Conservation (phyloP, 106 monocot species). For the Phalaenopsis equestris region DNA sequence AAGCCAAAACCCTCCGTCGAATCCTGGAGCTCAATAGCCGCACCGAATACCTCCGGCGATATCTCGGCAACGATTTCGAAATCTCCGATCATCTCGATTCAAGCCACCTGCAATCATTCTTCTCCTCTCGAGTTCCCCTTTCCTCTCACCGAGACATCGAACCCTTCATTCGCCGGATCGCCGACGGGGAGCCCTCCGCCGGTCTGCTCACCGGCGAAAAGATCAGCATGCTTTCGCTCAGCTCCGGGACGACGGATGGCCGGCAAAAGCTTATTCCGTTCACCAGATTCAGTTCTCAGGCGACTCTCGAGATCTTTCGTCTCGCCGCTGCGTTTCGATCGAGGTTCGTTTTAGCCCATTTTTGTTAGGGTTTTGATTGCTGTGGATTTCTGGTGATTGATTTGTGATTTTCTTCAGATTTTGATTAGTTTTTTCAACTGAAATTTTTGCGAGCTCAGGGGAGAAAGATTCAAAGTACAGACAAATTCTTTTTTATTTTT, state of each 20-base stretch:
- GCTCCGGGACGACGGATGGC: conserved; percentile 59
- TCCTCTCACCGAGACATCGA: conserved; percentile 36
- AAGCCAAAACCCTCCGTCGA: conserved; percentile 39
- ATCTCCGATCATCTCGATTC: conserved; percentile 9
- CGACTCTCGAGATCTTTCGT: conserved; percentile 44
- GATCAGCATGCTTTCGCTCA: conserved; percentile 53
- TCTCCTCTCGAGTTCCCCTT: conserved; percentile 39
- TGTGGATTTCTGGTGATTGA: too few relatives aligned
- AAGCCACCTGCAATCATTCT: conserved; percentile 19
- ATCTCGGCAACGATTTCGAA: conserved; percentile 17
- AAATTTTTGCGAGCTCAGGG: neutral
- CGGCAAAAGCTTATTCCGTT: conserved; percentile 44
- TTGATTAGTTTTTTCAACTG: neutral
- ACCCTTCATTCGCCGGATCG: conserved; percentile 54
- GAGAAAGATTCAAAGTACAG: neutral
- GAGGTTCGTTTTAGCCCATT: conserved; percentile 17
- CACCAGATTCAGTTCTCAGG: conserved; percentile 36
- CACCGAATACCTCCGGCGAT: conserved; percentile 37
- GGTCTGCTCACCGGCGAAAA: conserved; percentile 29
- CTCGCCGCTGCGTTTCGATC: conserved; percentile 47
- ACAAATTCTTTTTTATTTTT: neutral
- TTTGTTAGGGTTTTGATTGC: neutral
- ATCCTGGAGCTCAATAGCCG: conserved; percentile 40
- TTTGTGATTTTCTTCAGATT: neutral
- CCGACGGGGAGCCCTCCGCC: conserved; percentile 33